Base-by-base conservation (phyloP, 2,329 filamentous ascomycete species). In the Stachybotrys chlorohalonatus region DNA sequence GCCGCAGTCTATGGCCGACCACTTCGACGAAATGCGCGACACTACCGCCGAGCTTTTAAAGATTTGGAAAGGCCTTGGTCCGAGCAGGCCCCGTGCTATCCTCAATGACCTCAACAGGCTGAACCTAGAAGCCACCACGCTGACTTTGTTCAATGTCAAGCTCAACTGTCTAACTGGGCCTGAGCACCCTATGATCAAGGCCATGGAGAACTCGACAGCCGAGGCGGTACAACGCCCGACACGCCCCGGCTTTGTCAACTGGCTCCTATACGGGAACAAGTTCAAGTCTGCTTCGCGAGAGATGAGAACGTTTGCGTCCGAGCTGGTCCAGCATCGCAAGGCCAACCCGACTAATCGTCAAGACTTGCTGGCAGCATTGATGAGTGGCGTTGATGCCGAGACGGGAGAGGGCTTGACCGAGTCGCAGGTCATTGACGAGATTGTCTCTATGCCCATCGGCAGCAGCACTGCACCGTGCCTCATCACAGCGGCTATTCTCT, bases 381-480 rank as follows among this genome's bases (percentile, higher is more conserved):
- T 89, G 56, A 75, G 78, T 54, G 77, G 72, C 11, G 76, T 73
- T 47, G 86, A 89, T 58, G 79, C 82, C 0, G 76, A 85, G 62
- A 87, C 84, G 0, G 82, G 81, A 31, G 72, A 76, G 56, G 69
- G 69, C 2, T 72, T 89, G 59, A 77, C 70, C 5, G 79, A 87
- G 5, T 78, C 79, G 9, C 80, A 81, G 56, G 77, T 87, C 51
- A 76, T 86, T 51, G 83, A 87, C 66, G 85, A 89, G 65, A 83
- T 89, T 59, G 80, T 87, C 53, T 79, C 80, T 2, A 86, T 89
- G 73, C 78, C 86, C 47, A 83, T 84, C 52, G 81, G 79, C 5
- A 77, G 72, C 65, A 75, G 72, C 63, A 80, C 77, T 0, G 73
- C 76, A 4, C 76, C 76, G 2, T 75, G 73, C 56, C 68, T 72